Conservation (phyloP, 345 rosid species). For the Bruguiera parviflora region DNA sequence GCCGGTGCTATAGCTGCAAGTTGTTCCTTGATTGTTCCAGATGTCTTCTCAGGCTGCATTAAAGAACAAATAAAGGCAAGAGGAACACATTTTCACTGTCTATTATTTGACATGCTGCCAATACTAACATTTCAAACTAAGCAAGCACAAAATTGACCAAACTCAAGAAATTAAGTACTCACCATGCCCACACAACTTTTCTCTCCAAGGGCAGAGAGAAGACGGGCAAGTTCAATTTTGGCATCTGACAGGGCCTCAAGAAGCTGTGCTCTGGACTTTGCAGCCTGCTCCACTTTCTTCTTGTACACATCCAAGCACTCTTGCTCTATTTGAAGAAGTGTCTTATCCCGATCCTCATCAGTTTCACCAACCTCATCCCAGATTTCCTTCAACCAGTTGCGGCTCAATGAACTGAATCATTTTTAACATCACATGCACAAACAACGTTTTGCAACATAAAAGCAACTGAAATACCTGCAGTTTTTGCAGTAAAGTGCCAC, state of each 20-base stretch:
- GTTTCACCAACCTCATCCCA: slow-evolving; percentile 99
- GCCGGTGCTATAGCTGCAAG: slow-evolving; percentile 90
- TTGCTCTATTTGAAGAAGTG: slow-evolving; percentile 89
- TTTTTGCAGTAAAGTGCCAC: slow-evolving; percentile 77
- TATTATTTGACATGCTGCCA: not conserved
- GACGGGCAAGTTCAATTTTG: slow-evolving; percentile 69
- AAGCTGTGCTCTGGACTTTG: slow-evolving; percentile 79
- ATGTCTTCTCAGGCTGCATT: slow-evolving; percentile 67
- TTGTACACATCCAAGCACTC: slow-evolving; percentile 93
- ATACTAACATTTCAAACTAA: too few species aligned
- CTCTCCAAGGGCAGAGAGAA: slow-evolving; percentile 81
- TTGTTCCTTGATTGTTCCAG: slow-evolving; percentile 94
- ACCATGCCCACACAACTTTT: slow-evolving; percentile 62
- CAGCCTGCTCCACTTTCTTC: slow-evolving; percentile 88
- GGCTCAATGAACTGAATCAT: slow-evolving; percentile 4
- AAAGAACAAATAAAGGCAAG: slow-evolving; percentile 15
- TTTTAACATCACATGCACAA: slow-evolving; percentile 5
- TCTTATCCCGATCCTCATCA: slow-evolving; percentile 88
- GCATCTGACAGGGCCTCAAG: slow-evolving; percentile 85
- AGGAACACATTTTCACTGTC: slow-evolving; percentile 5
- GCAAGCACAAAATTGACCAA: not conserved
- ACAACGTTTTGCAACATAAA: not conserved
- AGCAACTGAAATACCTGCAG: slow-evolving; percentile 55
- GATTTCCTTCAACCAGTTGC: slow-evolving; percentile 54
- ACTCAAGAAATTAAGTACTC: slow-evolving; percentile 27